phyloP scores from a whole-genome alignment of 169 alveolate species.

The Eimeria acervulina region DNA sequence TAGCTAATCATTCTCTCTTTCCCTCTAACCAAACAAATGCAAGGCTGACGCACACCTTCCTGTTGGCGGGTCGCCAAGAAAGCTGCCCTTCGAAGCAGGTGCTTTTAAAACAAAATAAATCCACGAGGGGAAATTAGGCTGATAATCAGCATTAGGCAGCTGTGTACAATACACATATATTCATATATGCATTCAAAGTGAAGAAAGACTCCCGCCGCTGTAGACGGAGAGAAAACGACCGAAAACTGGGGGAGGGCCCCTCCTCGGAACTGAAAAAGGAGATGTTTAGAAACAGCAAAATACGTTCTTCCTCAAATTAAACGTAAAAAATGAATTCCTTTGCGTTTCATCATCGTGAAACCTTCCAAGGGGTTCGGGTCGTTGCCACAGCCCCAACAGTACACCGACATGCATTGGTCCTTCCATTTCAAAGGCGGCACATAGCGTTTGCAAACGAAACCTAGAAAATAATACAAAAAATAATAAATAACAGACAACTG shows the following conservation, averaged over 20 bases:
- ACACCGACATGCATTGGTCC: not conserved
- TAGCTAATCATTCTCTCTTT: not conserved
- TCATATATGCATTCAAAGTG: not conserved
- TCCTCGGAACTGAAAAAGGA: not conserved
- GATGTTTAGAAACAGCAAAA: not conserved
- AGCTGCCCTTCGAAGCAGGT: not conserved
- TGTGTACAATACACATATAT: too few relatives aligned
- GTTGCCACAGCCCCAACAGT: constrained; percentile 18
- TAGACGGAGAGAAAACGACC: not conserved
- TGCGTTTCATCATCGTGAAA: not conserved
- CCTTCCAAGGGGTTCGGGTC: not conserved
- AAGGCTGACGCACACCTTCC: not conserved
- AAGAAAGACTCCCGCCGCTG: not conserved
- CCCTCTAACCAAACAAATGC: not conserved
- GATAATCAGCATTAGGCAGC: not conserved
- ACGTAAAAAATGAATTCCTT: not conserved
- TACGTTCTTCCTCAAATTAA: not conserved
- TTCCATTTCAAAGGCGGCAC: not conserved
- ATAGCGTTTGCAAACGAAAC: not conserved
- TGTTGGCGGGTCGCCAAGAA: not conserved
- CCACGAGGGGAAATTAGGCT: too few relatives aligned
- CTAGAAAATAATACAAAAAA: too few relatives aligned
- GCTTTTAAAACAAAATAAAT: not conserved
- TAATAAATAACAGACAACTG: not conserved
- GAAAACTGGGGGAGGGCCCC: not conserved